phyloP scores from a whole-genome alignment of 805 yeast genomes.

The Kluyveromyces siamensis region DNA sequence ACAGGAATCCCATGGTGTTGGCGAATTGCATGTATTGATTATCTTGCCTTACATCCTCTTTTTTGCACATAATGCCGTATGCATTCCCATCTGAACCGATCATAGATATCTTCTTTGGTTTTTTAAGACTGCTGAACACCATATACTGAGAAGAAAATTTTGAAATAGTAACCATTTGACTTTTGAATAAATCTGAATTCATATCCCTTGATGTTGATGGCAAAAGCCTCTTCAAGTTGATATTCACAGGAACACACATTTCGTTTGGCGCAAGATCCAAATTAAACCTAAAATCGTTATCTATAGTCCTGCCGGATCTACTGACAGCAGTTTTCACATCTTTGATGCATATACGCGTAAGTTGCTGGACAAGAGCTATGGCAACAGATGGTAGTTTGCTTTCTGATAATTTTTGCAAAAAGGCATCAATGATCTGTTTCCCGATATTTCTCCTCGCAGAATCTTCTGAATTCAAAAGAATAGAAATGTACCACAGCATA shows the following conservation, averaged over 20 bases:
- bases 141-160: conserved; percentile 59
- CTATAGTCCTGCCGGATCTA: conserved; percentile 26
- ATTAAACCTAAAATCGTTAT: conserved; percentile 36
- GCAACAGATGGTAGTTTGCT: conserved; percentile 18
- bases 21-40: conserved; percentile 88
- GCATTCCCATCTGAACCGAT: conserved; percentile 70
- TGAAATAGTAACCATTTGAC: conserved; percentile 44
- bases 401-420: conserved; percentile 9
- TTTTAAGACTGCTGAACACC: conserved; percentile 74
- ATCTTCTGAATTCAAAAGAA: conserved; percentile 54
- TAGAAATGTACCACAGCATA: conserved; percentile 64
- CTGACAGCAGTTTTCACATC: conserved; percentile 16
- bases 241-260: conserved; percentile 66
- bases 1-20: conserved; percentile 68
- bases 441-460: conserved; percentile 40
- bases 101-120: conserved; percentile 69
- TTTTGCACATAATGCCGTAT: conserved; percentile 73
- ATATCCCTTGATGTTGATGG: conserved; percentile 41
- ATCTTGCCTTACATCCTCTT: conserved; percentile 92
- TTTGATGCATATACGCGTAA: conserved; percentile 20
- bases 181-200: conserved; percentile 37
- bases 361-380: conserved; percentile 10
- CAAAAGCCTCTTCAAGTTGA: conserved; percentile 57
- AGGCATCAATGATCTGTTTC: conserved; percentile 32
- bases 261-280: conserved; percentile 35